Base-by-base conservation (phyloP, 805 yeast species). In the Metschnikowia dekortorum region DNA sequence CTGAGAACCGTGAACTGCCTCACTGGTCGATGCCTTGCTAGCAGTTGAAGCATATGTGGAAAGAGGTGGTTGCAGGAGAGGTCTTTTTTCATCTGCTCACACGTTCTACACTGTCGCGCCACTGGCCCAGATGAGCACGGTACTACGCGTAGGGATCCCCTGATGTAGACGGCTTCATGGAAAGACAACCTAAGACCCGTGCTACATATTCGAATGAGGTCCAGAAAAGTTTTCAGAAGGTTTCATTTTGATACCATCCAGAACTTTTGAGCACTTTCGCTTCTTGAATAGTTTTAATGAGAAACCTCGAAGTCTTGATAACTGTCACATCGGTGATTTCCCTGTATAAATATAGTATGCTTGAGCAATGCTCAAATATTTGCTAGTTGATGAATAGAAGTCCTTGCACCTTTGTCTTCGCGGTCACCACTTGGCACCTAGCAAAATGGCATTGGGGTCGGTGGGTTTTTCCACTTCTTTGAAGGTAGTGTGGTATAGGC, bases 341-440 rank as follows among this genome's bases (percentile, higher is more conserved):
- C 22, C 22, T 3, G 5, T 22, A 22, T 22, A 22, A 22, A 22
- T 22, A 22, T 4, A 22, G 5, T 22, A 10, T 9, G 28, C 9
- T 37, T 22, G 13, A 4, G 28, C n/a, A n/a, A n/a, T 28, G 13
- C 4, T n/a, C 28, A 16, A 39, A 39, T 39, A 28, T 26, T n/a
- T 39, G 28, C 14, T 14, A 16, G 11, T 40, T 30, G 16, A n/a
- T 30, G 14, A 28, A 41, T 30, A 8, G 44, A 31, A 14, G 10
- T 13, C 28, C 8, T 28, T 14, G 29, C 11, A 9, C 42, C 32
- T 28, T 13, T 1, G 1, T 3, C 6, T 4, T 14, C 6, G 36
- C n/a, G 36, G 36, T 33, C n/a, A 82, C 87, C 87, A 82, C 53
- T 77, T 80, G 13, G 80, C 78, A 3, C 84, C 84, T 28, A 82